Evolutionary conservation across 257 asterid species (phyloP).

Genomic region (Craterostigma plantagineum): DNA sequence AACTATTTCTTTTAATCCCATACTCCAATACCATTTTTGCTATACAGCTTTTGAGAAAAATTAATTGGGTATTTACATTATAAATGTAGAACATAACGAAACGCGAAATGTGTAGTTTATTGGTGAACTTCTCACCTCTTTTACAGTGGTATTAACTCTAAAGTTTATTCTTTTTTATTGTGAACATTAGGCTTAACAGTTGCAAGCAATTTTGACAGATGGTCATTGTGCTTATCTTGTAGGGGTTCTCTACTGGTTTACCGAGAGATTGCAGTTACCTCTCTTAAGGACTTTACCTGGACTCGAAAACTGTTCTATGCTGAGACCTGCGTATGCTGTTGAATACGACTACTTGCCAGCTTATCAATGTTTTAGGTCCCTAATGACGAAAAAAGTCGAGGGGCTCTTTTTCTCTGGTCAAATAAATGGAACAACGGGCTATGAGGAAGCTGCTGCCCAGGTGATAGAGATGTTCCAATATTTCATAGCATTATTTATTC

Average conservation of each 20-base stretch:
- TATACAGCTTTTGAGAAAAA: too few species aligned
- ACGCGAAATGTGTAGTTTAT: too few species aligned
- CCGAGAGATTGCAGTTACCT: conserved; percentile 92
- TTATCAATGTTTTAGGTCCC: conserved; percentile 84
- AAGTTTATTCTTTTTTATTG: too few species aligned
- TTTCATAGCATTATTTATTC: neutral
- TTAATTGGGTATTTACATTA: too few species aligned
- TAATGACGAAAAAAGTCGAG: conserved; percentile 86
- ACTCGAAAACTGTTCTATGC: conserved; percentile 90
- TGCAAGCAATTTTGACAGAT: too few species aligned
- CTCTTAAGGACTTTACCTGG: conserved; percentile 89
- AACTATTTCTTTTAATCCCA: too few species aligned
- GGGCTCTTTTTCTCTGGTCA: conserved; percentile 98
- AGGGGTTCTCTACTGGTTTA: conserved; percentile 98
- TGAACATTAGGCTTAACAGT: too few species aligned
- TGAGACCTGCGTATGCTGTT: conserved; percentile 98
- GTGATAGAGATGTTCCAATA: conserved; percentile 17
- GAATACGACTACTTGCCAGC: conserved; percentile 99
- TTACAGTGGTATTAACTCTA: too few species aligned
- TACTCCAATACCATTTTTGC: neutral
- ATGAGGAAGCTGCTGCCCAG: conserved; percentile 99
- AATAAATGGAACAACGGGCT: conserved; percentile 96
- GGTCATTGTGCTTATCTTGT: conserved; percentile 8
- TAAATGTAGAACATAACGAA: too few species aligned
- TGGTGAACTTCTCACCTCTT: too few species aligned